These are phyloP conservation scores for Diaporthe vaccinii DNA, from an alignment of 2,329 filamentous ascomycete genomes.

Conservation along the genomic window DNA sequence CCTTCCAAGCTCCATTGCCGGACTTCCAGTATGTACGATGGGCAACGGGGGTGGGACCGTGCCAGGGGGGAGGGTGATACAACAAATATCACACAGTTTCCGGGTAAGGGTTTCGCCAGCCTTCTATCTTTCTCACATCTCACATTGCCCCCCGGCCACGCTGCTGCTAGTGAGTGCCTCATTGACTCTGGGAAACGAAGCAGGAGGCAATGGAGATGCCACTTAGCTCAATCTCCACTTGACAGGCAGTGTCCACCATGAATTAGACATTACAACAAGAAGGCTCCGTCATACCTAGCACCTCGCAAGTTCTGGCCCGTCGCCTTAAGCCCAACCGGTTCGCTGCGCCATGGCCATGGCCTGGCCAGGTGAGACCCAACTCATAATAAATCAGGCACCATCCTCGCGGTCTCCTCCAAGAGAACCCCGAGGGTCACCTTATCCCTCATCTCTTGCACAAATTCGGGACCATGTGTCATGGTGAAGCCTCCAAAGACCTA, in stretches of 20 bases:
- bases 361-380: background rate
- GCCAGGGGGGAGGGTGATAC: too few relatives aligned
- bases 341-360: slow-evolving; percentile 14
- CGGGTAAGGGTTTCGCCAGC: background rate
- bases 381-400: slow-evolving; percentile 11
- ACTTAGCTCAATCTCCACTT: background rate
- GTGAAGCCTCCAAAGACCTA: background rate
- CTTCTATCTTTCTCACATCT: background rate
- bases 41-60: background rate
- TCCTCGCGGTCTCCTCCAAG: background rate
- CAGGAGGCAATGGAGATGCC: background rate
- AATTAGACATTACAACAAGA: background rate
- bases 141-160: background rate
- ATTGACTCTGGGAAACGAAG: background rate
- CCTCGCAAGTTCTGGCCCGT: slow-evolving; percentile 2
- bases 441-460: too few relatives aligned
- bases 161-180: background rate
- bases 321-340: background rate
- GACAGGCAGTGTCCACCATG: background rate
- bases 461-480: background rate
- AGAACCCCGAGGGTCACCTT: background rate
- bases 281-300: background rate
- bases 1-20: background rate
- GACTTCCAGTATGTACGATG: background rate
- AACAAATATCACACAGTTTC: background rate